These are phyloP conservation scores for Ogataea hybrid DNA, from an alignment of 1,139 yeast species.

Conservation along the genomic window DNA sequence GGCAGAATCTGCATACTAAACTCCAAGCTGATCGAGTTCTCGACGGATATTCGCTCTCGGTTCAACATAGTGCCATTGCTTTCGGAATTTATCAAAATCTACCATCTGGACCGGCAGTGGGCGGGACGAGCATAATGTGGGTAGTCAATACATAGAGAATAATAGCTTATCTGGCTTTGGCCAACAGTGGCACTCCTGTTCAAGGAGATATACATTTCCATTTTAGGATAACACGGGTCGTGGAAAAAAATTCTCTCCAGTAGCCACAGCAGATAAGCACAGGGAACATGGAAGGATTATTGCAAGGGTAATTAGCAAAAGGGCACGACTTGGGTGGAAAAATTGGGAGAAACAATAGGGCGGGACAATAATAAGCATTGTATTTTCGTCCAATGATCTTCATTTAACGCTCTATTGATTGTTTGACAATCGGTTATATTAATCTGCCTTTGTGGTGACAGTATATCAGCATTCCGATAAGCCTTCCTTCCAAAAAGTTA, in stretches of 20 bases:
- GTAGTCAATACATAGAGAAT: background rate
- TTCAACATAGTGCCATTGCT: conserved; percentile 14
- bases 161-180: conserved; percentile 2
- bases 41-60: background rate
- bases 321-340: background rate
- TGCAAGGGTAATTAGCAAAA: background rate
- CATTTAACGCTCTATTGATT: conserved; percentile 4
- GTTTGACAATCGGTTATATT: conserved; percentile 7
- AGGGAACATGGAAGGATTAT: background rate
- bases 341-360: background rate
- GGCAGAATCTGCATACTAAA: conserved; percentile 14
- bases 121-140: background rate
- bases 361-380: conserved; percentile 2
- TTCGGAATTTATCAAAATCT: conserved; percentile 18
- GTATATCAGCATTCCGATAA: conserved; percentile 12
- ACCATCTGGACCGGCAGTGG: conserved; percentile 14
- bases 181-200: background rate
- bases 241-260: background rate
- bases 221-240: conserved; percentile 5
- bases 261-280: conserved; percentile 6
- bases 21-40: conserved; percentile 9
- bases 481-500: conserved; percentile 5
- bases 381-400: conserved; percentile 6
- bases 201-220: conserved; percentile 1
- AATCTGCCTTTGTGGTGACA: conserved; percentile 8